phyloP scores from a whole-genome alignment of 441 rosid species.

The Jatropha podagrica region DNA sequence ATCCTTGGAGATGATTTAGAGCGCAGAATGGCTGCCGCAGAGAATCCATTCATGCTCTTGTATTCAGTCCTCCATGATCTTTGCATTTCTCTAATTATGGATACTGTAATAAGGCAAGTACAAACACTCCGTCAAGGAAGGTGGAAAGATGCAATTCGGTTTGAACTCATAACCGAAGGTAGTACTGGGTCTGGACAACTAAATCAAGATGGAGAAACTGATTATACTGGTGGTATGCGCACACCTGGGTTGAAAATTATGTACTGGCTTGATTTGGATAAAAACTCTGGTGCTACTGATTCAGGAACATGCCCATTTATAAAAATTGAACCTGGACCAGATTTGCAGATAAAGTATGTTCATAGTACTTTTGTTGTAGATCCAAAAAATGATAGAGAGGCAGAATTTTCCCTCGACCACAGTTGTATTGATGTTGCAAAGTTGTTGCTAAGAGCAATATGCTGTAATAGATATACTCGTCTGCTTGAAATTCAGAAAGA shows the following conservation, averaged over 20 bases:
- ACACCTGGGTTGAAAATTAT: constrained; percentile 87
- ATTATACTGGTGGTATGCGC: constrained; percentile 57
- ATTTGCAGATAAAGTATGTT: constrained; percentile 71
- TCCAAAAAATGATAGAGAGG: constrained; percentile 78
- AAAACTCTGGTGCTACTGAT: constrained; percentile 48
- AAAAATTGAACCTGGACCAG: constrained; percentile 89
- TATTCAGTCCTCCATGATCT: constrained; percentile 90
- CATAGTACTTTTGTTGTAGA: constrained; percentile 88
- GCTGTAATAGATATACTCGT: constrained; percentile 87
- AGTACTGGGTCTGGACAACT: constrained; percentile 46
- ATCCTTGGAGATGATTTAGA: constrained; percentile 95
- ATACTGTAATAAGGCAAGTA: constrained; percentile 93
- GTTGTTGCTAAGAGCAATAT: constrained; percentile 82
- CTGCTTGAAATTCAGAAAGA: constrained; percentile 95
- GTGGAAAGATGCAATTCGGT: constrained; percentile 96
- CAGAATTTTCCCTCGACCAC: constrained; percentile 72
- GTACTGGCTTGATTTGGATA: constrained; percentile 83
- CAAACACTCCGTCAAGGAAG: constrained; percentile 85
- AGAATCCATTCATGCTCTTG: constrained; percentile 74
- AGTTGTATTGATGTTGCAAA: constrained; percentile 92
- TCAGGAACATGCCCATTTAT: constrained; percentile 61
- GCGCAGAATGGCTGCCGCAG: constrained; percentile 92
- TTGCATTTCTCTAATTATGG: constrained; percentile 87
- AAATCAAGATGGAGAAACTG: constrained; percentile 85
- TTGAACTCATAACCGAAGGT: constrained; percentile 78